These are phyloP conservation scores for Teunomyces barrocoloradensis DNA, from an alignment of 805 yeast genomes.

Conservation along the genomic window DNA sequence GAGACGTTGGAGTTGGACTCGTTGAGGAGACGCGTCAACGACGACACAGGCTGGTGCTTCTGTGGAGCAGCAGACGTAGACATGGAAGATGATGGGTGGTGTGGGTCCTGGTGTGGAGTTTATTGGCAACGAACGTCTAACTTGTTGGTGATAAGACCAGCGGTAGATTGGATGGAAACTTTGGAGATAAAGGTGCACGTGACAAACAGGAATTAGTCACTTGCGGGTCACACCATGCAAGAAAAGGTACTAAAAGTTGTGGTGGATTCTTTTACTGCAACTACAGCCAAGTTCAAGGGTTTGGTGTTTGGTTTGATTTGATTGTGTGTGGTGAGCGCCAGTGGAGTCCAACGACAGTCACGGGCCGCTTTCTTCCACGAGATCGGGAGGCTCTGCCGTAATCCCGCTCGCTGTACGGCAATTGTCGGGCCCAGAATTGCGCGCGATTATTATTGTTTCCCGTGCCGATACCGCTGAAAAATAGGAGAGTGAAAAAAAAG, in stretches of 20 bases:
- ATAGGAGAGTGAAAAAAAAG: not conserved
- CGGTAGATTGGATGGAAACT: not conserved
- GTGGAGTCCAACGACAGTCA: no score
- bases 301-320: no score
- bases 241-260: no score
- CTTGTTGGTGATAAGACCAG: not conserved
- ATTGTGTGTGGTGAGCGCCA: no score
- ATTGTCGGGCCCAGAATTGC: not conserved
- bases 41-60: conserved; percentile 25
- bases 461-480: not conserved
- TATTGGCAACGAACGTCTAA: not conserved
- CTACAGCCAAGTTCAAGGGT: no score
- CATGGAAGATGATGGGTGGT: not conserved
- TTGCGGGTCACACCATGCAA: no score
- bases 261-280: no score
- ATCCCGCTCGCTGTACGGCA: not conserved
- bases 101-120: not conserved
- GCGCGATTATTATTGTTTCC: no score
- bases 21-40: conserved; percentile 37
- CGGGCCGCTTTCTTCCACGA: no score
- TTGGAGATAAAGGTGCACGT: not conserved
- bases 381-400: no score
- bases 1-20: conserved; percentile 15
- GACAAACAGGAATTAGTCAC: not conserved
- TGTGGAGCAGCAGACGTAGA: not conserved